Base-by-base conservation (phyloP, 306 rosid species). In the Betula pendula region DNA sequence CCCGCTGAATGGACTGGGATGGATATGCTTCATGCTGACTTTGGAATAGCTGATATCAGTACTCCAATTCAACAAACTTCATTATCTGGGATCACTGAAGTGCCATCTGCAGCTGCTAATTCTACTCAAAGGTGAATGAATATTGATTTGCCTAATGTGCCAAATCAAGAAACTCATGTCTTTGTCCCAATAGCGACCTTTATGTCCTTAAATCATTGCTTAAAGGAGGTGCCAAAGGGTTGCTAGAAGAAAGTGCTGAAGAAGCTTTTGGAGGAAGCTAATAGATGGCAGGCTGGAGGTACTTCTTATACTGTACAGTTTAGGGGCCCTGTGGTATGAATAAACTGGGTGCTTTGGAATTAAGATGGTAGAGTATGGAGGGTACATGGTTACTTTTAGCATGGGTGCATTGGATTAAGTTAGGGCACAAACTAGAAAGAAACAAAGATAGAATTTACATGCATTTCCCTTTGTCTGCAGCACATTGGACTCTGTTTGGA, bases 1-100 rank as follows among this genome's bases (percentile, higher is more conserved):
- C 89, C 75, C 74, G 88, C 88, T 81, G 92, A 85, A 68, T 95
- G 97, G 99, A 84, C 81, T 83, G 92, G 79, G 27, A 84, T 89
- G 33, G 93, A 89, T 79, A 88, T 89, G 82, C 91, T 92, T 77
- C 81, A 86, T 73, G 77, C 90, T 17, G 97, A 95, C 83, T 89
- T 92, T 42, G 91, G 86, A 73, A 76, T 88, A 63, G 40, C 85
- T 67, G 87, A 85, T 78, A 66, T 75, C 65, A 73, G 75, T 75
- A 60, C 85, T 47, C 78, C 89, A 53, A 80, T 81, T 77, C 79
- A 85, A 43, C 82, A 78, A 85, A 78, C 85, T 52, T 85, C 87
- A 14, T 80, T 80, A 27, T 78, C 87, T 6, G 91, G 85, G 79
- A 74, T 87, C 9, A 82, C 84, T 13, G 90, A 86, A 71, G 81